phyloP scores from a whole-genome alignment of 805 yeast genomes.

The Candida morakotiae region DNA sequence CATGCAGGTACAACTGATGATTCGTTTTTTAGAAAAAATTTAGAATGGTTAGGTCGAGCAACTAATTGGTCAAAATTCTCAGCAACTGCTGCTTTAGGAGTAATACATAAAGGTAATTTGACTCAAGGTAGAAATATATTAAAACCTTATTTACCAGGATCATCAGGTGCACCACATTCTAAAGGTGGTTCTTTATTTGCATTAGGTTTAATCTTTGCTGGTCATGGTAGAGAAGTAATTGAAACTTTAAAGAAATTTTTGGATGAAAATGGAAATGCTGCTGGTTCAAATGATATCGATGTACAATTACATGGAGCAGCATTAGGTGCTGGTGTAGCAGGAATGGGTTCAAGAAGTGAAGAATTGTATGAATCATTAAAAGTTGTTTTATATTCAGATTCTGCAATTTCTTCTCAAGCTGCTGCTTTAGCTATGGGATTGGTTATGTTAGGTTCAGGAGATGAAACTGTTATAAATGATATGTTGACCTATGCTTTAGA shows the following conservation, averaged over 20 bases:
- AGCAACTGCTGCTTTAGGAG: constrained; percentile 97
- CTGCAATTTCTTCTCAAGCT: constrained; percentile 93
- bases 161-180: constrained; percentile 75
- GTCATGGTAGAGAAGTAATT: constrained; percentile 86
- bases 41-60: constrained; percentile 97
- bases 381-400: constrained; percentile 80
- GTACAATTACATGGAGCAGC: constrained; percentile 93
- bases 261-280: constrained; percentile 59
- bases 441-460: constrained; percentile 89
- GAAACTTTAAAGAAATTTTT: constrained; percentile 72
- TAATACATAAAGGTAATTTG: constrained; percentile 90
- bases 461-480: constrained; percentile 62
- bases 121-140: constrained; percentile 84
- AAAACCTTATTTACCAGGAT: constrained; percentile 87
- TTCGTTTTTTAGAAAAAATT: constrained; percentile 80
- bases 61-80: constrained; percentile 97
- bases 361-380: constrained; percentile 77
- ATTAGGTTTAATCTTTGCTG: constrained; percentile 90
- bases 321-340: constrained; percentile 93
- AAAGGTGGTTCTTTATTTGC: constrained; percentile 96
- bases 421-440: constrained; percentile 96
- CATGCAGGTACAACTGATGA: constrained; percentile 97
- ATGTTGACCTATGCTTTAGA: constrained; percentile 91
- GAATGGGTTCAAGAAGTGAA: constrained; percentile 82
- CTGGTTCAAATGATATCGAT: constrained; percentile 69